Percentiles rank a stretch among this genome's conserved stretches.
Evolutionary conservation across 2,329 filamentous ascomycete genomes (phyloP).

Genomic region (Fusarium anguioides): DNA sequence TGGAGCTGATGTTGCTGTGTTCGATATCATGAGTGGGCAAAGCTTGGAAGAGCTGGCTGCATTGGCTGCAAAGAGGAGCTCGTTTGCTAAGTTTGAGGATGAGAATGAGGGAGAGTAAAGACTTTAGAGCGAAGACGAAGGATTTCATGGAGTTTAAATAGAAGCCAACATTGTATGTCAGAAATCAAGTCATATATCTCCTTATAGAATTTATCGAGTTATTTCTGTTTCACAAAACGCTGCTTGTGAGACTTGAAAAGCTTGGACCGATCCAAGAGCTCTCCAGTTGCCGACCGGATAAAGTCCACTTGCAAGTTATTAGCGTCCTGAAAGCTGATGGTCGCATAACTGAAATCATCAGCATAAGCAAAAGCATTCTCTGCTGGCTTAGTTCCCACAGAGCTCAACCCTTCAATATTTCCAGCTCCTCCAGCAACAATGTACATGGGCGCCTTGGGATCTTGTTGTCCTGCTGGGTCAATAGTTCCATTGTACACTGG

Average conservation of each 20-base stretch:
- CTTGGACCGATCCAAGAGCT: constrained; percentile 2
- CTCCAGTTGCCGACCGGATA: constrained; percentile 6
- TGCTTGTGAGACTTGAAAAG: constrained; percentile 21
- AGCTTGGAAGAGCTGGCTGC: no score
- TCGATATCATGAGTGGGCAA: no score
- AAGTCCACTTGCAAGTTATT: constrained; percentile 16
- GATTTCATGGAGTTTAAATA: no score
- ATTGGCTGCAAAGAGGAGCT: no score
- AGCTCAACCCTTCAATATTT: constrained; percentile 20
- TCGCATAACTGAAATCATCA: constrained; percentile 28
- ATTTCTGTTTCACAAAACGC: constrained; percentile 5
- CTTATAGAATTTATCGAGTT: not conserved
- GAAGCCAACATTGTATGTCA: no score
- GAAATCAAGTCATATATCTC: no score
- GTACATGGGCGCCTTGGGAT: constrained; percentile 25
- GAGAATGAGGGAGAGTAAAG: no score
- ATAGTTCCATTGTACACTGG: constrained; percentile 15
- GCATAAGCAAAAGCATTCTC: constrained; percentile 27
- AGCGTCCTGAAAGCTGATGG: constrained; percentile 14
- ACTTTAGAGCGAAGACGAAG: no score
- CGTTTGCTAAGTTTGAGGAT: no score
- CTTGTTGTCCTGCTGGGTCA: constrained; percentile 8
- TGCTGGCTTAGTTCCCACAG: not conserved
- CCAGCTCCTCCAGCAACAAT: constrained; percentile 24
- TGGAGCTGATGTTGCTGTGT: no score